Base-by-base conservation (phyloP, 305 asterid genomes). In the Fraxinus baroniana region DNA sequence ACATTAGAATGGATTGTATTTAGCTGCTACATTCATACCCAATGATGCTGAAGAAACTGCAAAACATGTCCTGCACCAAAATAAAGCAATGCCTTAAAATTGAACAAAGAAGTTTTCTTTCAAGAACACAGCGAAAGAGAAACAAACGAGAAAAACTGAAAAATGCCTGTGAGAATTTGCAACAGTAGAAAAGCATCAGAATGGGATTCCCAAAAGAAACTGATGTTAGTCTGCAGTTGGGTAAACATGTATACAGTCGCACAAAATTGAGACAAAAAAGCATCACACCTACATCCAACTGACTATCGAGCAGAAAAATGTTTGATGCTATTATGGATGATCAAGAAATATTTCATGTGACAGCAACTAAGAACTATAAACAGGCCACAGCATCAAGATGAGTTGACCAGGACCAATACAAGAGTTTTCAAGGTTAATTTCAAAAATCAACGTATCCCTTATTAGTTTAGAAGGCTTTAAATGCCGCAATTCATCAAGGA, bases 11-110 rank as follows among this genome's bases (percentile, higher is more conserved):
- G 17, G 49, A 71, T 76, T 80, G 30, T 62, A 83, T 57, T 72
- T 32, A 77, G 60, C 72, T 60, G 49, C 78, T 52, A 83, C 28
- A 82, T 13, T n/a, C 91, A 70, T 91, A 96, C 99, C 98, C 98
- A 57, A 94, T 87, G 84, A 96, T 94, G 91, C 98, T 85, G 89
- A 96, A 96, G 93, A 96, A 96, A 88, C 99, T 96, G 94, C 94
- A 96, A 86, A 93, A 85, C 99, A 96, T 91, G 88, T 96, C 99
- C 99, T 96, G 97, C 88, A 86, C 64, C 86, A 83, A 82, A 84
- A 49, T 17, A 49, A 78, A 49, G 70, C 46, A 82, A 30, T 37
- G 75, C 52, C 10, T 81, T 74, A 79, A 74, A 70, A 81, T 5
- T 30, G 75, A 70, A 70, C 20, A 30, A 68, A 70, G 75, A 70